Evolutionary conservation across 352 stramenopile genomes (phyloP).

Genomic region (Pythium brachiatum): DNA sequence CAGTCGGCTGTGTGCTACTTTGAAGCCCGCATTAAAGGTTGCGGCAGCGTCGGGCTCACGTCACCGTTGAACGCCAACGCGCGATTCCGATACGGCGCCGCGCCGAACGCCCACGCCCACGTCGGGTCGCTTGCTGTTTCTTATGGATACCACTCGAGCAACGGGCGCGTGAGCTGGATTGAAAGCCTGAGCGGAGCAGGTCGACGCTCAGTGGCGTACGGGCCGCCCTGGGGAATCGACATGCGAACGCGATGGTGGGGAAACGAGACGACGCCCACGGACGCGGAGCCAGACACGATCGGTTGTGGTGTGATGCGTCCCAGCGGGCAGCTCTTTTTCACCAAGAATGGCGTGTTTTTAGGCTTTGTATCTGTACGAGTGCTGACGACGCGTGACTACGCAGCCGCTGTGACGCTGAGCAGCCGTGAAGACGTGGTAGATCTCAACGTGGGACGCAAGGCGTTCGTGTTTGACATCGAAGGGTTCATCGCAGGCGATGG

Average conservation of each 20-base stretch:
- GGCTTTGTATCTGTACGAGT: conserved; percentile 6
- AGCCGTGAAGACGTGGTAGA: conserved; percentile 21
- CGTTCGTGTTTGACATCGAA: conserved; percentile 33
- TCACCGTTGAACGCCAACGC: conserved; percentile 5
- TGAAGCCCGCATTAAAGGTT: conserved; percentile 23
- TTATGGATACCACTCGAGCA: conserved; percentile 33
- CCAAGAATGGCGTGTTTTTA: conserved; percentile 25
- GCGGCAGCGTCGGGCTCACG: conserved; percentile 28
- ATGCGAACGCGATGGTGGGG: too few relatives aligned
- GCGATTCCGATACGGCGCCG: conserved; percentile 25
- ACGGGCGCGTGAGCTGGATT: conserved; percentile 26
- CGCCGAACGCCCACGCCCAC: conserved; percentile 24
- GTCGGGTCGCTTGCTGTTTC: conserved; percentile 31
- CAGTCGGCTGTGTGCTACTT: conserved; percentile 24
- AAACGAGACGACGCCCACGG: too few relatives aligned
- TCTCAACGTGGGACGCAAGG: conserved; percentile 25
- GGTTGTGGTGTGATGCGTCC: conserved; percentile 25
- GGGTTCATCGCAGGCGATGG: not conserved
- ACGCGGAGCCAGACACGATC: conserved; percentile 1
- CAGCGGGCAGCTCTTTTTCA: conserved; percentile 29
- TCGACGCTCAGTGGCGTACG: conserved; percentile 1
- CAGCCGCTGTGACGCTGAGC: conserved; percentile 31
- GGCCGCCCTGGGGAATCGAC: conserved; percentile 13
- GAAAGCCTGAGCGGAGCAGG: conserved; percentile 1
- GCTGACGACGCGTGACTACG: conserved; percentile 4